Evolutionary conservation across 352 stramenopile genomes (phyloP), one percentile per base, ranked within the genome.

Genomic region (Peronospora farinosa): DNA sequence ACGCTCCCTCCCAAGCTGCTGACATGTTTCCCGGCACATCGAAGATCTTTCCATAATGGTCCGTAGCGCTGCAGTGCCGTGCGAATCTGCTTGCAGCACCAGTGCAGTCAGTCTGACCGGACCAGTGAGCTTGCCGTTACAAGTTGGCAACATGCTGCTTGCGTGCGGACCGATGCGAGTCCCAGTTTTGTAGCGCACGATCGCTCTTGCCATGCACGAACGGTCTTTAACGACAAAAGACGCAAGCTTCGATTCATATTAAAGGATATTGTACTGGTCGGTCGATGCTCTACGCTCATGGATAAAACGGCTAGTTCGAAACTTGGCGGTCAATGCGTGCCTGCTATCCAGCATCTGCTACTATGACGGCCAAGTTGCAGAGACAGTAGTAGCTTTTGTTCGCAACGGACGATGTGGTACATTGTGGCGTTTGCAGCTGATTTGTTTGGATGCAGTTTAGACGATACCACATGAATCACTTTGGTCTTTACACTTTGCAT

Each of bases 381-480:
- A 12, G 8, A 12, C 28, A 31, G 7, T 32, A 12, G 3, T 32
- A 12, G 4, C 28, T 12, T 32, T 3, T 12, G 10, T 32, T 12
- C 3, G 10, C 10, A 12, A 9, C 28, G 28, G 28, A 9, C 28
- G 10, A 32, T 12, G 10, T 32, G 8, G 28, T 7, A 12, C 28
- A 12, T 31, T 31, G 28, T 11, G 10, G 10, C 28, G 28, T 32
- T 32, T 32, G 28, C 28, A 32, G 28, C 28, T 32, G 28, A 12
- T 32, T 12, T 12, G 28, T 13, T 32, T 32, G 12, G 8, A 12
- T 32, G 28, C 7, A 7, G 23, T 27, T 27, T 27, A 27, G 23
- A 4, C 23, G 23, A 27, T 7, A 27, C 38, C 57, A n/a, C 40
- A 40, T 48, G 64, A 48, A 60, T 65, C 40, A 52, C 54, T 47